A percentile compares a stretch with the other conserved stretches of the same genome.
These are phyloP conservation scores for Trebouxia sp. DNA, from an alignment of 139 green algal species.

Conservation along the genomic window DNA sequence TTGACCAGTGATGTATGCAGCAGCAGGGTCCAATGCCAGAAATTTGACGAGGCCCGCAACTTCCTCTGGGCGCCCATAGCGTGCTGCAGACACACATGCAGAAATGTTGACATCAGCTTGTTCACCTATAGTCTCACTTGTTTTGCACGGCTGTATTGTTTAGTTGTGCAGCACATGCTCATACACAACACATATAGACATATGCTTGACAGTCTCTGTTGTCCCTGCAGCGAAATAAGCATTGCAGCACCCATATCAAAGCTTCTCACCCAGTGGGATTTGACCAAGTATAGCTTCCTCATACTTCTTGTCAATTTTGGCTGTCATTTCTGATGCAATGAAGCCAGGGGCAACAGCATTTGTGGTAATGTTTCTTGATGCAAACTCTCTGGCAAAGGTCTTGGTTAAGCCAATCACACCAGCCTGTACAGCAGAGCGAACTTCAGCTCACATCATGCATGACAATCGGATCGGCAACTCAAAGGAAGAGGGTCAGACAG, in stretches of 20 bases:
- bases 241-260: neutral
- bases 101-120: neutral
- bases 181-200: too few relatives aligned
- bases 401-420: constrained; percentile 91
- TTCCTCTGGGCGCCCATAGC: constrained; percentile 87
- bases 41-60: constrained; percentile 88
- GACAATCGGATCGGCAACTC: neutral
- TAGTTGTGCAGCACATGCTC: too few relatives aligned
- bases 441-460: neutral
- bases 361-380: constrained; percentile 71
- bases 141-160: neutral
- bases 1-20: constrained; percentile 98
- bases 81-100: constrained; percentile 44
- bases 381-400: constrained; percentile 80
- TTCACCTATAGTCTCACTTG: too few relatives aligned
- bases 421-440: constrained; percentile 31
- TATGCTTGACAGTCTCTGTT: neutral
- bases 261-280: constrained; percentile 79
- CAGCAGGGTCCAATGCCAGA: constrained; percentile 89
- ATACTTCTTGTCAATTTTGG: constrained; percentile 85
- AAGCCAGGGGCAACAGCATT: constrained; percentile 92
- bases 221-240: neutral
- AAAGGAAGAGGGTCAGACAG: too few relatives aligned
- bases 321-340: constrained; percentile 89
- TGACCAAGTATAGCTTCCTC: constrained; percentile 80